Base-by-base conservation (phyloP, 345 rosid species). In the Schrenkiella parvula region DNA sequence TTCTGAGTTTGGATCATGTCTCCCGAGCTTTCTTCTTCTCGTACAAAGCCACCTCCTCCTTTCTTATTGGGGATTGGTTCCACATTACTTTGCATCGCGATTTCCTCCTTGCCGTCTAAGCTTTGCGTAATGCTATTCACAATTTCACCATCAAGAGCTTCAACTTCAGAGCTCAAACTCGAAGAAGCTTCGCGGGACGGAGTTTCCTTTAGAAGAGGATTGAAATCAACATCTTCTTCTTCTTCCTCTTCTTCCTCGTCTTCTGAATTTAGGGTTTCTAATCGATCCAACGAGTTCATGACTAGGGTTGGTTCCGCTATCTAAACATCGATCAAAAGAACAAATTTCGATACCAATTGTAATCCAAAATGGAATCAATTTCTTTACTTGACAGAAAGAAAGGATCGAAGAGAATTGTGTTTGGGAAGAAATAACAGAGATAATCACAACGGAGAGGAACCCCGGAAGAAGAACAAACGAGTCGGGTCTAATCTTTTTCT, bases 181-280 rank as follows among this genome's bases (percentile, higher is more conserved):
- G 98, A 93, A 51, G 98, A 93, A 69, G 89, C 84, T 55, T 91
- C 90, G 2, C 82, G 92, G 3, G 97, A 89, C 52, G 82, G 89
- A 15, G 87, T 74, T 56, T 76, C 92, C 80, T 88, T 91, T 2
- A 89, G 60, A 78, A 87, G 86, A 17, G 96, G 96, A 76, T 93
- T 89, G 77, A 93, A 91, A 80, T 91, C 96, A 4, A 83, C 77
- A 73, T 93, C 95, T 72, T 88, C 97, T 26, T 89, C 97, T 64
- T 88, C 95, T 68, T 88, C 97, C n/a, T 90, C 98, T 55, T 87
- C 93, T 8, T 91, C 87, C 34, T 85, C 92, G 18, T 61, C 70
- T n/a, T 64, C 84, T 11, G 68, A 21, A 66, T 59, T 39, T 68
- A 67, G 73, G 78, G 78, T 60, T 75, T 68, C 56, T 0, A 23